Evolutionary conservation across 1,284 basidiomycete species (phyloP).

Genomic region (Thecaphora frezii): DNA sequence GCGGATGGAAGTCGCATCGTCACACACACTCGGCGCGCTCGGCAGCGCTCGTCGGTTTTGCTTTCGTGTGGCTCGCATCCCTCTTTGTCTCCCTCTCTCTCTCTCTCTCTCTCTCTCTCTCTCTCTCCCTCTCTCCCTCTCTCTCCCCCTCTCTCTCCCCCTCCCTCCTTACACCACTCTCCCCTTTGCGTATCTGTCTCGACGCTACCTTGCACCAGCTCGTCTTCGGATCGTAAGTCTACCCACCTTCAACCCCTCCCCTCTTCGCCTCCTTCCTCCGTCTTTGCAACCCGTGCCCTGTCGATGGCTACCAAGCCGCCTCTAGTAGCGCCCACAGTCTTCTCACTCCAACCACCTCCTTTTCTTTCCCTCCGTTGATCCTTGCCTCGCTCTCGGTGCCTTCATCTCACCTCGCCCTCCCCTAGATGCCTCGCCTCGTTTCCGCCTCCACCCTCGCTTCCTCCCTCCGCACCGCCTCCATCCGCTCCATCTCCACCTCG

Average conservation of each 20-base stretch:
- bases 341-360: too few relatives aligned
- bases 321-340: too few relatives aligned
- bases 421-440: conserved; percentile 44
- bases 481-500: conserved; percentile 40
- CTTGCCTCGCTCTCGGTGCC: background rate
- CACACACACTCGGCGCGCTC: too few relatives aligned
- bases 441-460: conserved; percentile 37
- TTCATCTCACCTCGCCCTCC: background rate
- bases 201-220: too few relatives aligned
- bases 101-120: conserved; percentile 1
- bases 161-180: conserved; percentile 13
- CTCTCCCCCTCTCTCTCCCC: conserved; percentile 5
- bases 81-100: conserved; percentile 7
- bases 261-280: too few relatives aligned
- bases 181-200: too few relatives aligned
- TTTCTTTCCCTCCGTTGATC: too few relatives aligned
- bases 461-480: conserved; percentile 36
- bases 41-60: background rate
- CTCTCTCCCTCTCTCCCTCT: conserved; percentile 1
- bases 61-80: background rate
- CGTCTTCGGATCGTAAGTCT: too few relatives aligned
- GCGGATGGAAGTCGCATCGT: too few relatives aligned
- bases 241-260: too few relatives aligned
- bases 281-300: too few relatives aligned
- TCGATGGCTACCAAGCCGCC: too few relatives aligned